phyloP scores from a whole-genome alignment of 768 basidiomycete species.

The Macrolepiota dolichaula region DNA sequence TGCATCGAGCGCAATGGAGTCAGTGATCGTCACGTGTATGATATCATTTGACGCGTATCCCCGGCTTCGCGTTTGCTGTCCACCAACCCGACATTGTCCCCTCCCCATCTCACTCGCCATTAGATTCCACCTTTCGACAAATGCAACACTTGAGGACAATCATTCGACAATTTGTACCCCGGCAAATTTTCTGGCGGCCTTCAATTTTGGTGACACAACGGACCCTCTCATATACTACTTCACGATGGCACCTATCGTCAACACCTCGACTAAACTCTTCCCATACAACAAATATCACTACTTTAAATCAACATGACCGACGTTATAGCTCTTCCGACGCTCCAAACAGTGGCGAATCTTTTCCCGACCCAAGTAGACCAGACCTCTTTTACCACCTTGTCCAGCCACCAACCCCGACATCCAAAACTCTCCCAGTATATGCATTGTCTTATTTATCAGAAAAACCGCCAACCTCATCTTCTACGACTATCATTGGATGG shows the following conservation, averaged over 20 bases:
- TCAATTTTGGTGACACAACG: not conserved
- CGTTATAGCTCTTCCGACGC: not conserved
- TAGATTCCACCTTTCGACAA: not conserved
- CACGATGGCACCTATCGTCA: not conserved
- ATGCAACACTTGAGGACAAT: not conserved
- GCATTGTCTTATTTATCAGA: conserved; percentile 61
- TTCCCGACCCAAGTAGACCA: conserved; percentile 55
- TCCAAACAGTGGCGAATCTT: conserved; percentile 12
- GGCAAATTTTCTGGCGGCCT: not conserved
- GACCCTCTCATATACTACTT: not conserved
- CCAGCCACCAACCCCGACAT: conserved; percentile 46
- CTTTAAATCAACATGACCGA: not conserved
- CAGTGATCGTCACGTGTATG: not conserved
- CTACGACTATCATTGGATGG: conserved; percentile 64
- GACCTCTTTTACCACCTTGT: conserved; percentile 71
- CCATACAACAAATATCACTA: not conserved
- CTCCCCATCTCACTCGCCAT: not conserved
- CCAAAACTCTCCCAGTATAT: conserved; percentile 44
- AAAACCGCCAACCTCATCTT: conserved; percentile 41
- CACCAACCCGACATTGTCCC: not conserved
- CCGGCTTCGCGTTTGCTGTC: not conserved
- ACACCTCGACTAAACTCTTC: not conserved
- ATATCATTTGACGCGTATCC: conserved; percentile 1
- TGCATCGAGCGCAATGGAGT: too few relatives aligned
- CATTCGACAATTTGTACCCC: not conserved